Evolutionary conservation across 192 early-diverging fungal species (phyloP), one percentile per base, ranked within the genome.

Genomic region (Entophlyctis helioformis): DNA sequence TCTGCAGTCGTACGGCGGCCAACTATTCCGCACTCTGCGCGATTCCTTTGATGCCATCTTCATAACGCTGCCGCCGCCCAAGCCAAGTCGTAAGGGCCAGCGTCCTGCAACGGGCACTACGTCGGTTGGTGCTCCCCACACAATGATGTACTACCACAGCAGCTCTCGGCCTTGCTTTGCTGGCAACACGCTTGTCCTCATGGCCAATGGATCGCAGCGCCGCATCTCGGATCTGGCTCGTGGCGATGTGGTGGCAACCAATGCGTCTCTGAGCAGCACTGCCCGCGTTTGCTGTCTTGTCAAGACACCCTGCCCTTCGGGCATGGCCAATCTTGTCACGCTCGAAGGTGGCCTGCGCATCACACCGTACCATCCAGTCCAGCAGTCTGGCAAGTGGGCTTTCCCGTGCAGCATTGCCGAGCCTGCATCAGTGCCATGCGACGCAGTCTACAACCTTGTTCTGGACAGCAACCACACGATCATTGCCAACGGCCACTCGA

Each of bases 351-450:
- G 48, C 1, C 23, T 56, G n/a, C 12, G 50, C 36, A 43, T 61
- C 42, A 61, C 59, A 21, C 53, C 59, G 0, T 61, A 27, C n/a
- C 59, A 61, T 50, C 59, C 59, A 5, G 33, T n/a, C n/a, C n/a
- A n/a, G n/a, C n/a, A 12, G 4, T 16, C 18, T 15, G 27, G 38
- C 10, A 16, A 16, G 8, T 61, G 59, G 59, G 10, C 15, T 8
- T 61, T 61, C 49, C 59, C 59, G 1, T 21, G 28, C 24, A 18
- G 26, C 2, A 4, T 46, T 1, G 48, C 48, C 12, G 48, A 51
- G 18, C 34, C 47, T 7, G 22, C 1, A 20, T 12, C 8, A 1
- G 8, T 13, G 24, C 6, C 4, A 7, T 31, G 15, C 9, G 16
- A 31, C 10, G 47, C 36, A 2, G 53, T 61, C 4, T 61, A 56